phyloP scores from a whole-genome alignment of 768 basidiomycete species.

The Tephrocybe sp. region DNA sequence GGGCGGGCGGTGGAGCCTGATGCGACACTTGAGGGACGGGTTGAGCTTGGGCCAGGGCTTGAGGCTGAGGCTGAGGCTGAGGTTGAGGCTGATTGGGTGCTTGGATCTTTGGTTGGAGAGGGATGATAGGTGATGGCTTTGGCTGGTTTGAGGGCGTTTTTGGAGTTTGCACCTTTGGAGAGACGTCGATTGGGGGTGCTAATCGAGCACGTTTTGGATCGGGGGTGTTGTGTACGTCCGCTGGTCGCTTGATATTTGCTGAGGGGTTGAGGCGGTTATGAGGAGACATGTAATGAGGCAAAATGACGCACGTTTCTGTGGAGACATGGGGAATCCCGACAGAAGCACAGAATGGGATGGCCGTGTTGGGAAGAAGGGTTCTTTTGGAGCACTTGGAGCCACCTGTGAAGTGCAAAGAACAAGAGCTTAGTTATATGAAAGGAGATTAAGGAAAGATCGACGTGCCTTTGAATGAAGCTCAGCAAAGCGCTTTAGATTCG shows the following conservation, averaged over 20 bases:
- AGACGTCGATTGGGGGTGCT: conserved; percentile 22
- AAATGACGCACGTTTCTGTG: conserved; percentile 27
- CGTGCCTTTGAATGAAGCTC: conserved; percentile 53
- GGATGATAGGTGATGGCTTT: conserved; percentile 21
- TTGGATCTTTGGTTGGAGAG: conserved; percentile 17
- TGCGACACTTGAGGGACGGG: background rate
- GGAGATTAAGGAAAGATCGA: conserved; percentile 6
- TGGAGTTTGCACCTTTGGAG: conserved; percentile 21
- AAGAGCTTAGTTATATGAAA: background rate
- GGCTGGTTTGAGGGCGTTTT: conserved; percentile 23
- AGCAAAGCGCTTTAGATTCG: conserved; percentile 44
- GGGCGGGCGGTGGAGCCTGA: background rate
- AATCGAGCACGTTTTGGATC: conserved; percentile 48
- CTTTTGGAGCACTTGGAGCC: conserved; percentile 32
- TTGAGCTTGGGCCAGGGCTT: background rate
- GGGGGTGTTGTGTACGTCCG: conserved; percentile 34
- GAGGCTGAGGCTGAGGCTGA: conserved; percentile 10
- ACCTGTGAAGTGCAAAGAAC: conserved; percentile 24
- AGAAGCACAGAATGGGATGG: conserved; percentile 46
- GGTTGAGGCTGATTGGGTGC: conserved; percentile 21
- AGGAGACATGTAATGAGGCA: background rate
- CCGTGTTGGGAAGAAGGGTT: conserved; percentile 59
- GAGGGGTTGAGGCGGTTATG: background rate
- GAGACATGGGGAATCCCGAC: conserved; percentile 42
- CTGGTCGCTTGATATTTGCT: conserved; percentile 38